These are phyloP conservation scores for Lactarius vividus DNA, from an alignment of 768 basidiomycete genomes.

Conservation along the genomic window DNA sequence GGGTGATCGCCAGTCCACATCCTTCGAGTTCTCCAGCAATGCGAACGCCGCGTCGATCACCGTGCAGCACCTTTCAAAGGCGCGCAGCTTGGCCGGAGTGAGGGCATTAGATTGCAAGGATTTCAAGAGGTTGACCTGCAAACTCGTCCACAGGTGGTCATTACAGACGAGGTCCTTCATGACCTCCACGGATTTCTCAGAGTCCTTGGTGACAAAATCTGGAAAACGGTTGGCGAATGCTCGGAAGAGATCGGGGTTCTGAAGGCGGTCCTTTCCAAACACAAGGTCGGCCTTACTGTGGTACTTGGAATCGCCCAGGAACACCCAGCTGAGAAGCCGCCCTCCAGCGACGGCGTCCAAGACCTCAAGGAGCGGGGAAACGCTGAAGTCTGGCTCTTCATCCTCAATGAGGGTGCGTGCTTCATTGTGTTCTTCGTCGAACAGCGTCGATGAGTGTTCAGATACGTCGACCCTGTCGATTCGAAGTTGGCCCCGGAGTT, in stretches of 20 bases:
- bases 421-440: background rate
- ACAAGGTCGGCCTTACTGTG: background rate
- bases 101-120: background rate
- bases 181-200: background rate
- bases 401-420: background rate
- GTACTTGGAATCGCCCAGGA: background rate
- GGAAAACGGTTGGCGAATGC: constrained; percentile 15
- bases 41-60: constrained; percentile 8
- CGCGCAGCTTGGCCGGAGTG: background rate
- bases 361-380: background rate
- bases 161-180: constrained; percentile 3
- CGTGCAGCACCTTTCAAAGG: constrained; percentile 3
- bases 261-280: constrained; percentile 11
- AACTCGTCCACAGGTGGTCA: constrained; percentile 8
- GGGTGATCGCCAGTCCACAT: constrained; percentile 11
- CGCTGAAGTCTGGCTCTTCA: background rate
- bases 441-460: background rate
- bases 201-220: background rate
- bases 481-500: constrained; percentile 5
- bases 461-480: background rate
- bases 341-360: background rate
- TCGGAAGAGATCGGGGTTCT: constrained; percentile 1
- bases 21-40: background rate
- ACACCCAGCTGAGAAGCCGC: background rate
- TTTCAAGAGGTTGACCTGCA: constrained; percentile 9